phyloP scores from a whole-genome alignment of 169 alveolate species.

The Cryptosporidium bovis region DNA sequence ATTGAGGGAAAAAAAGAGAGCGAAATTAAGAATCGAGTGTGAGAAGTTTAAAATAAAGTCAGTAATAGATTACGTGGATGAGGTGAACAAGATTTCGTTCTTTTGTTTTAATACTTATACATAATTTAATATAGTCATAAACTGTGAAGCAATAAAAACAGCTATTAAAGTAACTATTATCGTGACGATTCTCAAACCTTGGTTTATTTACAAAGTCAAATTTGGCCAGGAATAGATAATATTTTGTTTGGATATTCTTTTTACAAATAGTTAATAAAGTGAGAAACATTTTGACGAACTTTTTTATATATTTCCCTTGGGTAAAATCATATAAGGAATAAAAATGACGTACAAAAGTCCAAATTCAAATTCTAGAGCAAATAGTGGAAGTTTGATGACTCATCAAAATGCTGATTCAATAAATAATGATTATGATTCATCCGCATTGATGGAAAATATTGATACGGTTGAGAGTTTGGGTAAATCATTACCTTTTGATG shows the following conservation, averaged over 20 bases:
- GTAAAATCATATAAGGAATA: not conserved
- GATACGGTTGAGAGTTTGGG: slow-evolving; percentile 58
- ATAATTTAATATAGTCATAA: too few species aligned
- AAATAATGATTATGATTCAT: slow-evolving; percentile 39
- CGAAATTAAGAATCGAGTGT: not conserved
- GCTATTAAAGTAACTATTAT: too few species aligned
- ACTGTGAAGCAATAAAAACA: too few species aligned
- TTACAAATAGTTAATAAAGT: not conserved
- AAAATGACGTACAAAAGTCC: not conserved
- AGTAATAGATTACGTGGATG: too few species aligned
- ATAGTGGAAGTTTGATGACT: not conserved
- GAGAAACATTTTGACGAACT: not conserved
- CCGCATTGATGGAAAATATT: slow-evolving; percentile 44
- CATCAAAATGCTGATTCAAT: slow-evolving; percentile 1
- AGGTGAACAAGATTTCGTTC: too few species aligned
- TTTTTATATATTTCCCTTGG: not conserved
- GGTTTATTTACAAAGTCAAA: too few species aligned
- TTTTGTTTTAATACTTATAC: too few species aligned
- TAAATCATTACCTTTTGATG: slow-evolving; percentile 49
- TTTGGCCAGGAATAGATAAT: too few species aligned
- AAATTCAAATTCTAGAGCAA: not conserved
- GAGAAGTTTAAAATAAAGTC: not conserved
- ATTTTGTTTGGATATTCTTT: too few species aligned
- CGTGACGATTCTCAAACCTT: too few species aligned
- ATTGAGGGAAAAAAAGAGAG: not conserved